Conservation (phyloP, 2,329 filamentous ascomycete genomes). For the Colletotrichum kahawae region DNA sequence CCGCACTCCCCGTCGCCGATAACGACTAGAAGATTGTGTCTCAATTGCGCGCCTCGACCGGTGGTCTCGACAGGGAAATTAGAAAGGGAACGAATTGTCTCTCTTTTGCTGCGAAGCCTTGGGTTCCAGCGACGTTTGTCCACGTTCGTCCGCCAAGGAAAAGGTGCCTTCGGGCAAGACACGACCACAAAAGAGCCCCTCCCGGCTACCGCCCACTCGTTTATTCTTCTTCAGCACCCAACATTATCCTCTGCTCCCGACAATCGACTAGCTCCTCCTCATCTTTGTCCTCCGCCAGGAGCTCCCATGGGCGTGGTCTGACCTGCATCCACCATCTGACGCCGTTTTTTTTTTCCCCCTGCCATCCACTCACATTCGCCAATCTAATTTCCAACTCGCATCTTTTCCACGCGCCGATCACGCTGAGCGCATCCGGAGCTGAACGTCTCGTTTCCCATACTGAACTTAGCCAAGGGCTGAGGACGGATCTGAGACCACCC, state of each 20-base stretch:
- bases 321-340: conserved; percentile 2
- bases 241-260: neutral
- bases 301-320: conserved; percentile 9
- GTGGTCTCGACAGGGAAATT: neutral
- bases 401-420: neutral
- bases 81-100: neutral
- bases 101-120: conserved; percentile 1
- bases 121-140: neutral
- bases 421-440: conserved; percentile 13
- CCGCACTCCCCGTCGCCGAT: neutral
- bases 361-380: neutral
- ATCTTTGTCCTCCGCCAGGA: neutral
- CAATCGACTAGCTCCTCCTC: neutral
- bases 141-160: conserved; percentile 9
- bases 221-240: neutral
- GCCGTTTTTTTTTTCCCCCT: neutral
- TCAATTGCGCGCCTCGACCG: neutral
- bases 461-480: conserved; percentile 7
- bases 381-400: neutral
- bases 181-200: conserved; percentile 4
- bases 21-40: conserved; percentile 7
- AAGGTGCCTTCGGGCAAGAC: neutral
- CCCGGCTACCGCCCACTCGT: neutral
- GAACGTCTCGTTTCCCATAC: neutral
- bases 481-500: conserved; percentile 15